Base-by-base conservation (phyloP, 164 flowering plant genomes). In the Nelumbo lutea region DNA sequence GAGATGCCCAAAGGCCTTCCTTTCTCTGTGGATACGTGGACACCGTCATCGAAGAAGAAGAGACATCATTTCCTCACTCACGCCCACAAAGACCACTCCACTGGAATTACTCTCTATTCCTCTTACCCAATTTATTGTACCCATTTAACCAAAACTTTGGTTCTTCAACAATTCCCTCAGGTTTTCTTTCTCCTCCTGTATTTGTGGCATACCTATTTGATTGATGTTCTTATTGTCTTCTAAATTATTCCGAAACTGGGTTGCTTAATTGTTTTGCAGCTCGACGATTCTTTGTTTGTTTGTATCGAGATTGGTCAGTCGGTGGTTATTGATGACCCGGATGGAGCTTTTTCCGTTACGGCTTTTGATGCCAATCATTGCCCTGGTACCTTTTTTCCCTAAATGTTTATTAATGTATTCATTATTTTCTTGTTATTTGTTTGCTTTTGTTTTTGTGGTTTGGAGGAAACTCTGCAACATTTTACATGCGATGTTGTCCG, bases 281-380 rank as follows among this genome's bases (percentile, higher is more conserved):
- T 79, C 48, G 65, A 71, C 43, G 66, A 71, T 42, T 73, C 77
- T 3, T 67, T 72, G 65, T 75, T 80, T 62, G 77, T 75, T 5
- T 64, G 63, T 1, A 77, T 80, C 3, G 73, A 77, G 59, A 57
- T 70, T 40, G 80, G 78, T 1, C 79, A 86, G 43, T 64, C 81
- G n/a, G 2, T 86, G 67, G 69, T 68, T 8, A 11, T 90, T 42
- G 74, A 87, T 42, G 98, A 90, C 62, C 87, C 86, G 0, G 88
- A 87, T 76, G 90, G 90, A 4, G 61, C 68, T 61, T 92, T 92
- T 71, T 53, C 68, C 6, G 91, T 90, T 46, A 82, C 86, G 1
- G 94, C 90, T 69, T 87, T 83, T 57, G 93, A 90, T 74, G 98
- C 98, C n/a, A 88, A 92, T 78, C 98, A 92, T 68, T 92, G 96